A percentile compares a stretch with the other conserved stretches of the same genome.
Evolutionary conservation across 148 eudicot genomes (phyloP).

Genomic region (Pouteria glomerata): DNA sequence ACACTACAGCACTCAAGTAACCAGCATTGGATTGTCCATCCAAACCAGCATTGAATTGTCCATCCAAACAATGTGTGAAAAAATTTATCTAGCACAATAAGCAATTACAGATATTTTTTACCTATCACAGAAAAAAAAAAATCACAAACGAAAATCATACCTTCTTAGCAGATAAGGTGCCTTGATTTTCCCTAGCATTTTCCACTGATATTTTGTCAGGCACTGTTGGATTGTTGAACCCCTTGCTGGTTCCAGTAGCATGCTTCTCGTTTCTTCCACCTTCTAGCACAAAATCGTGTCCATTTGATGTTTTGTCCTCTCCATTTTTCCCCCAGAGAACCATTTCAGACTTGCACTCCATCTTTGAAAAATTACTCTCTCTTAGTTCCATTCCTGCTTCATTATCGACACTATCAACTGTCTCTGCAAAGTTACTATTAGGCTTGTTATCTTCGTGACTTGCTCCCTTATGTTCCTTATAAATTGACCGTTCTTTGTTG

Average conservation of each 20-base stretch:
- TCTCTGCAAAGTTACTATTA: not conserved
- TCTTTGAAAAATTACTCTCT: constrained; percentile 13
- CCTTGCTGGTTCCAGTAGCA: constrained; percentile 2
- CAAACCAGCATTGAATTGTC: not conserved
- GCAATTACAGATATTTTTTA: too few relatives aligned
- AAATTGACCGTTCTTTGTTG: constrained; percentile 15
- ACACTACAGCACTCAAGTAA: too few relatives aligned
- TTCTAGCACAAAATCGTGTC: constrained; percentile 7
- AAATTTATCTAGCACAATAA: not conserved
- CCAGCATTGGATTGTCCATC: constrained; percentile 3
- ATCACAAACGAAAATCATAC: constrained; percentile 20
- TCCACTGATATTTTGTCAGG: constrained; percentile 15
- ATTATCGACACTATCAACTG: constrained; percentile 5
- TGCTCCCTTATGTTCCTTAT: constrained; percentile 7
- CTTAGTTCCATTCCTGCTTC: constrained; percentile 8
- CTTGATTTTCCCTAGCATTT: constrained; percentile 22
- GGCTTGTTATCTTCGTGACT: constrained; percentile 5
- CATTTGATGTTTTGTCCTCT: constrained; percentile 9
- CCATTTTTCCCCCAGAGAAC: constrained; percentile 10
- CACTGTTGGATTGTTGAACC: constrained; percentile 17
- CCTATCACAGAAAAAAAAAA: not conserved
- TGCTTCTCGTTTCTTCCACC: constrained; percentile 15
- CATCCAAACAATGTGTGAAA: constrained; percentile 1
- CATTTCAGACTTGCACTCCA: constrained; percentile 16
- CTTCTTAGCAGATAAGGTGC: constrained; percentile 22